Conservation (phyloP, 116 monocot species). For the Iris pallida region DNA sequence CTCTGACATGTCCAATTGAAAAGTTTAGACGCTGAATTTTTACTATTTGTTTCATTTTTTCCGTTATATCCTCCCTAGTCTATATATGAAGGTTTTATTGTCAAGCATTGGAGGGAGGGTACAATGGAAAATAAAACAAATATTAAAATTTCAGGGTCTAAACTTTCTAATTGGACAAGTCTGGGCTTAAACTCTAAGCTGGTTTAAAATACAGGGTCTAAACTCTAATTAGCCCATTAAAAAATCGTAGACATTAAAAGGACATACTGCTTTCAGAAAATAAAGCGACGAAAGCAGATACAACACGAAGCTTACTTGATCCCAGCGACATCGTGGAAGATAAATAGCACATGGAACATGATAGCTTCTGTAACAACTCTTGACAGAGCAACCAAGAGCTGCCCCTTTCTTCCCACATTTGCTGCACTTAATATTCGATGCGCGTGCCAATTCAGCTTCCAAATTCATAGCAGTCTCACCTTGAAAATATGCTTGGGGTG, state of each 20-base stretch:
- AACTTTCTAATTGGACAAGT: no score
- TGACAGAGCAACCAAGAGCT: constrained; percentile 34
- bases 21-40: no score
- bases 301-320: constrained; percentile 20
- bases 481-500: constrained; percentile 25
- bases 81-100: no score
- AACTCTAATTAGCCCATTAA: neutral
- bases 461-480: constrained; percentile 33
- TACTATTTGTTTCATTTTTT: no score
- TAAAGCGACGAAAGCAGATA: neutral
- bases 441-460: constrained; percentile 33
- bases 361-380: constrained; percentile 25
- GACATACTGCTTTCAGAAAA: neutral
- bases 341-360: constrained; percentile 38
- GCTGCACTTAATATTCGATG: constrained; percentile 25
- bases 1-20: no score
- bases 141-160: no score
- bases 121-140: no score
- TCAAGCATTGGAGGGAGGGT: no score
- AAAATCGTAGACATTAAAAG: neutral
- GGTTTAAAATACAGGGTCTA: no score
- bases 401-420: constrained; percentile 32
- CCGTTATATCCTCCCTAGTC: no score
- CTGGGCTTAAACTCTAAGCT: no score
- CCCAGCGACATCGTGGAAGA: constrained; percentile 29